Evolutionary conservation across 1,139 yeast species (phyloP).

Genomic region (Debaryomyces sp.): DNA sequence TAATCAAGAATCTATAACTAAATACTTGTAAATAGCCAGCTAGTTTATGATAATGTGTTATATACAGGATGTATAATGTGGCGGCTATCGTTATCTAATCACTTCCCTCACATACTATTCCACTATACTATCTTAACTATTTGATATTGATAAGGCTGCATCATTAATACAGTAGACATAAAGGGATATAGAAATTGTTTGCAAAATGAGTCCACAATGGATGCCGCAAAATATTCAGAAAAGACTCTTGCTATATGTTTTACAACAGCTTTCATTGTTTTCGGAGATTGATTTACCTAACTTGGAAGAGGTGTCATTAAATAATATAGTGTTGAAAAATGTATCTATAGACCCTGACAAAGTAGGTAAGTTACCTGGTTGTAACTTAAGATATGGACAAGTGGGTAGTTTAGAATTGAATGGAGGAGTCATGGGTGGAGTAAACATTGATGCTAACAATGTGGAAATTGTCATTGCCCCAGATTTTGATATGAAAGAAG

Average conservation of each 20-base stretch:
- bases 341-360: conserved; percentile 75
- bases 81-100: conserved; percentile 7
- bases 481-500: conserved; percentile 34
- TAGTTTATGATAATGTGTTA: not conserved
- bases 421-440: conserved; percentile 66
- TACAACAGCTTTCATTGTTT: conserved; percentile 81
- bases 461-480: conserved; percentile 60
- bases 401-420: conserved; percentile 53
- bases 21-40: not conserved
- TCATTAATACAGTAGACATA: not conserved
- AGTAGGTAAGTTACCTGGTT: conserved; percentile 64
- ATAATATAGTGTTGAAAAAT: conserved; percentile 57
- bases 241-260: conserved; percentile 73
- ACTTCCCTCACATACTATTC: not conserved
- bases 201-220: conserved; percentile 67
- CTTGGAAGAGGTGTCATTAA: conserved; percentile 70
- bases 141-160: not conserved
- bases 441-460: conserved; percentile 59
- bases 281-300: conserved; percentile 82
- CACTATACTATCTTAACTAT: not conserved
- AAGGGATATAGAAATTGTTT: not conserved
- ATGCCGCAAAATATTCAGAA: conserved; percentile 83
- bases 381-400: conserved; percentile 64
- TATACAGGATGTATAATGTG: not conserved
- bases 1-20: not conserved